Evolutionary conservation across 257 asterid species (phyloP), one percentile per base, ranked within the genome.

Genomic region (Petunia axillaris): DNA sequence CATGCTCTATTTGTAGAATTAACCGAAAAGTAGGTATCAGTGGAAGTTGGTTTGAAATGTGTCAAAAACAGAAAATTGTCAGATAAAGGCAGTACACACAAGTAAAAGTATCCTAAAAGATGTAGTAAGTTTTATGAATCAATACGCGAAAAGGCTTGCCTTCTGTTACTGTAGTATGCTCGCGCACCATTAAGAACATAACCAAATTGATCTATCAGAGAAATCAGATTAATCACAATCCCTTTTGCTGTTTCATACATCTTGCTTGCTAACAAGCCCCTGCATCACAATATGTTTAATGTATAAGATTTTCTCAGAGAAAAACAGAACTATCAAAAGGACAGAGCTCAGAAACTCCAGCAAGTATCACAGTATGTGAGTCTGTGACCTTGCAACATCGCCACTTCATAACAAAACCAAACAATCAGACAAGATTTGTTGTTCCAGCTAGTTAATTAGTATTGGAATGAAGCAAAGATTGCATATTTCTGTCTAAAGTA

Each of bases 231-330:
- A 70, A 64, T 80, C 41, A 94, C 97, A n/a, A 94, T 90, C 84
- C 98, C 98, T 83, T 89, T 94, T 15, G 99, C 98, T 4, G 97
- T 94, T 79, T 90, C 93, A 6, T 85, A 87, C 99, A 96, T 96
- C 84, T 91, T 93, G 83, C 99, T 89, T 8, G 88, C 97, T 76
- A 96, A 75, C 87, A 96, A 87, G 2, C 99, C 99, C 91, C 99
- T 95, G 94, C 87, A 85, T 60, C 68, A 58, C 4, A 53, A 48
- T 67, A 41, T 46, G 63, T 48, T 6, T 11, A 79, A 60, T 0
- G 48, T 64, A 44, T 70, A 82, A 75, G 5, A 70, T 8, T 52
- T 58, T 48, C 43, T 66, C 71, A 15, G 79, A 74, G 73, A n/a
- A 73, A 36, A 77, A 60, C 52, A 36, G 4, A 4, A 15, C 64